Conservation (phyloP, 495 filamentous ascomycete species). For the Pyrenula aspistea region DNA sequence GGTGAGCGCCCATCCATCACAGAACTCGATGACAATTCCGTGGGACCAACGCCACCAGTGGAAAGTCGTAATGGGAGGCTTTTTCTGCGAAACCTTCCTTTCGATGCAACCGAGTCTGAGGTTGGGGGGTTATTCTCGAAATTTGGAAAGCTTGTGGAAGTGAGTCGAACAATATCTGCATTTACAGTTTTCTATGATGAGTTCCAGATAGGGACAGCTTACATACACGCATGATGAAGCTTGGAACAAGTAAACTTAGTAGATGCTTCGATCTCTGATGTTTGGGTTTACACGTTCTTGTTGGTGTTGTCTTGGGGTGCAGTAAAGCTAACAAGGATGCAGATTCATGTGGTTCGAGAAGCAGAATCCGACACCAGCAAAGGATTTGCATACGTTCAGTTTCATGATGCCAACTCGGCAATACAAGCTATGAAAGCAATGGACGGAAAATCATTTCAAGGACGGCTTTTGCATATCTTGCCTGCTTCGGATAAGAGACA, state of each 20-base stretch:
- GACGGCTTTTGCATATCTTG: slow-evolving; percentile 80
- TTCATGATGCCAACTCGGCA: slow-evolving; percentile 54
- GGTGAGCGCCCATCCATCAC: slow-evolving; percentile 6
- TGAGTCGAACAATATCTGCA: slow-evolving; percentile 32
- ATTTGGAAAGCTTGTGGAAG: slow-evolving; percentile 75
- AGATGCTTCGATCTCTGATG: slow-evolving; percentile 44
- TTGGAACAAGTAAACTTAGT: slow-evolving; percentile 61
- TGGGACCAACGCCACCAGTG: background rate
- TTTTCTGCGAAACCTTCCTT: slow-evolving; percentile 83
- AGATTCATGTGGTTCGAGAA: slow-evolving; percentile 78
- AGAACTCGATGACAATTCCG: slow-evolving; percentile 1
- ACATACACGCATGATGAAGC: slow-evolving; percentile 62
- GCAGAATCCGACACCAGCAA: slow-evolving; percentile 52
- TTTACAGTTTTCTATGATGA: slow-evolving; percentile 64
- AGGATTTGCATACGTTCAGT: slow-evolving; percentile 84
- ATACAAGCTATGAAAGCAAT: slow-evolving; percentile 58
- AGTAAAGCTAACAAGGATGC: slow-evolving; percentile 25
- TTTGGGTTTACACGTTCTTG: background rate
- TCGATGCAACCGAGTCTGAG: slow-evolving; percentile 66
- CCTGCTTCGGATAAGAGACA: slow-evolving; percentile 70
- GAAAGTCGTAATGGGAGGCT: slow-evolving; percentile 45
- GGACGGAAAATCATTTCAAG: slow-evolving; percentile 80
- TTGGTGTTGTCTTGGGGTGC: background rate
- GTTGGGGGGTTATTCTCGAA: slow-evolving; percentile 54
- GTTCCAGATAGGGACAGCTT: slow-evolving; percentile 99